Evolutionary conservation across 169 alveolate genomes (phyloP).

Genomic region (Eimeria sp.): DNA sequence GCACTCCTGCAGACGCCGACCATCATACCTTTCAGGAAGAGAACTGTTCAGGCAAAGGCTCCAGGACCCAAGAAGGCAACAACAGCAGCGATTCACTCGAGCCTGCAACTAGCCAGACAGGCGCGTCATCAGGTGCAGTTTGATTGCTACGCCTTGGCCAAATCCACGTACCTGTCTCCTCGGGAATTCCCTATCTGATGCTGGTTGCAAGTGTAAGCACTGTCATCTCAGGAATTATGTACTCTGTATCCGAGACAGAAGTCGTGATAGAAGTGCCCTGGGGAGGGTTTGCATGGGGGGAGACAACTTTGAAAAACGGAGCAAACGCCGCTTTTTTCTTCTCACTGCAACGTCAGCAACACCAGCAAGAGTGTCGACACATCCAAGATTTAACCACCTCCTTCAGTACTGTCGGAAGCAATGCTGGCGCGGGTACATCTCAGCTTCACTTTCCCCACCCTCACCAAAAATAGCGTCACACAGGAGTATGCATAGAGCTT

Average conservation of each 20-base stretch:
- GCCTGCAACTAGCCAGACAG: constrained; percentile 36
- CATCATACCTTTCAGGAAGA: neutral
- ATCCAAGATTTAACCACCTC: neutral
- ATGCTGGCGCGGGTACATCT: neutral
- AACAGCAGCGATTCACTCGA: constrained; percentile 1
- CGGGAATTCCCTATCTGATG: neutral
- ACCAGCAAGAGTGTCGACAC: neutral
- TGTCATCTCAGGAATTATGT: constrained; percentile 7
- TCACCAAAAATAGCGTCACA: neutral
- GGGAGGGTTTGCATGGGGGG: constrained; percentile 43
- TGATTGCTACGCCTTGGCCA: neutral
- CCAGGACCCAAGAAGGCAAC: neutral
- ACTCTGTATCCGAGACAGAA: constrained; percentile 42
- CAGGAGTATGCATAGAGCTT: neutral
- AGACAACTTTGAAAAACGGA: constrained; percentile 28
- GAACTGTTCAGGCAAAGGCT: neutral
- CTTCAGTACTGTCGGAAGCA: neutral
- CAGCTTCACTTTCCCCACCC: neutral
- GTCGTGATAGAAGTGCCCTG: constrained; percentile 50
- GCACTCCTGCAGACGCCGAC: neutral
- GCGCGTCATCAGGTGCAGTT: constrained; percentile 10
- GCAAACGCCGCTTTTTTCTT: constrained; percentile 14
- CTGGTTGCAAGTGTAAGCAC: neutral
- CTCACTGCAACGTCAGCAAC: neutral
- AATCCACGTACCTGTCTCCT: neutral